Evolutionary conservation across 495 filamentous ascomycete genomes (phyloP).

Genomic region (Aspergillus wentii): DNA sequence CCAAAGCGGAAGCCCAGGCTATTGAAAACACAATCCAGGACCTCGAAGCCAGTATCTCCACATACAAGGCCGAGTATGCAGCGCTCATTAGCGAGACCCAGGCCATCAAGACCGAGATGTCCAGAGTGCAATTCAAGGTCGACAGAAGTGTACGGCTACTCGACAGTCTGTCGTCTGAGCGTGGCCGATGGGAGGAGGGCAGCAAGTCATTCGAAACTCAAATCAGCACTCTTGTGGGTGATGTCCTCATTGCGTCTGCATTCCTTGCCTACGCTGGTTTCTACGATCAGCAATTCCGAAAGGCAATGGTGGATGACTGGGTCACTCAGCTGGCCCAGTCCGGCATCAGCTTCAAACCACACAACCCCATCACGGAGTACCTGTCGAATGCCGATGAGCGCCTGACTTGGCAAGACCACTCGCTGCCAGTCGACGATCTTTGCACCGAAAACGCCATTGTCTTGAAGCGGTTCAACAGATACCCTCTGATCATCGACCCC

Average conservation of each 20-base stretch:
- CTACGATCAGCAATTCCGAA: constrained; percentile 96
- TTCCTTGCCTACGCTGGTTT: constrained; percentile 98
- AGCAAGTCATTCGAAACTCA: constrained; percentile 98
- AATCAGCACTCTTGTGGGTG: constrained; percentile 92
- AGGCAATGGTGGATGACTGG: constrained; percentile 97
- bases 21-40: constrained; percentile 80
- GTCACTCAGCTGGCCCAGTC: constrained; percentile 84
- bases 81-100: constrained; percentile 95
- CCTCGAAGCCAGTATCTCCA: constrained; percentile 85
- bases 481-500: constrained; percentile 96
- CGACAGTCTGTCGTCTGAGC: constrained; percentile 90
- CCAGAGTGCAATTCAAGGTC: constrained; percentile 93
- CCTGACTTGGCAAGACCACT: constrained; percentile 88
- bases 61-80: constrained; percentile 97
- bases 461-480: constrained; percentile 94
- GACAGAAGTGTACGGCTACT: constrained; percentile 91
- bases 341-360: constrained; percentile 85
- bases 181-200: constrained; percentile 88
- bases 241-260: constrained; percentile 89
- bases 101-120: constrained; percentile 95
- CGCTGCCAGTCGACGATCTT: constrained; percentile 96
- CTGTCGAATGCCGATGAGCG: constrained; percentile 95
- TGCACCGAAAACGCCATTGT: constrained; percentile 99
- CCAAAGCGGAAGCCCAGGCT: constrained; percentile 88
- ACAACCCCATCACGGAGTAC: constrained; percentile 94